A percentile compares a stretch with the other conserved stretches of the same genome.
Conservation (phyloP, 345 rosid species). For the Hirschfeldia incana region DNA sequence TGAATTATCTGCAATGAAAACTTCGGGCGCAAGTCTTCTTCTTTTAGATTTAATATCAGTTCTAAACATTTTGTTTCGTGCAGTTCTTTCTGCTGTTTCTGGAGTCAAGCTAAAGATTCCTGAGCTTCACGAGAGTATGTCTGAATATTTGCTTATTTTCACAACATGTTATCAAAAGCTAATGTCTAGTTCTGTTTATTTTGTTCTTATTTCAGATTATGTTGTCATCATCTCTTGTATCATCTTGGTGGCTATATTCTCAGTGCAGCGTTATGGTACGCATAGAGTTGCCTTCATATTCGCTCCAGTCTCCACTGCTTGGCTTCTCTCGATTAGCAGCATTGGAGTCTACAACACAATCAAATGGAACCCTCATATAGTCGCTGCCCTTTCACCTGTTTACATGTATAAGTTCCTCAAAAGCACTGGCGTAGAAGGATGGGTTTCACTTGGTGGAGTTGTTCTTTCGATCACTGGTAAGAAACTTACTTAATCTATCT, state of each 20-base stretch:
- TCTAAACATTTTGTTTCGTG: conserved; percentile 27
- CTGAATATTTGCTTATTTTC: background rate
- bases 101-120: conserved; percentile 63
- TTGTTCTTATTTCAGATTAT: conserved; percentile 51
- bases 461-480: conserved; percentile 85
- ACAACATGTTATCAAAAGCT: background rate
- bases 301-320: conserved; percentile 71
- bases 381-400: conserved; percentile 73
- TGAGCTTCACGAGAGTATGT: conserved; percentile 69
- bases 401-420: conserved; percentile 75
- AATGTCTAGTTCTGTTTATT: background rate
- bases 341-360: conserved; percentile 75
- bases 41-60: background rate
- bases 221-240: conserved; percentile 63
- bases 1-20: conserved; percentile 3
- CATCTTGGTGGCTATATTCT: conserved; percentile 79
- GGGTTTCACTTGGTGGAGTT: conserved; percentile 88
- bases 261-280: conserved; percentile 80
- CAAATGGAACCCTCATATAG: conserved; percentile 70
- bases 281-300: conserved; percentile 78
- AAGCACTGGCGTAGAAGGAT: conserved; percentile 71
- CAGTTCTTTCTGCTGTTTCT: conserved; percentile 85
- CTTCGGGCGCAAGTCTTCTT: background rate
- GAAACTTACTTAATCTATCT: background rate
- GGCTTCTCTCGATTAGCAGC: conserved; percentile 72